Base-by-base conservation (phyloP, 1,284 basidiomycete species). In the Cryptococcus depauperatus region DNA sequence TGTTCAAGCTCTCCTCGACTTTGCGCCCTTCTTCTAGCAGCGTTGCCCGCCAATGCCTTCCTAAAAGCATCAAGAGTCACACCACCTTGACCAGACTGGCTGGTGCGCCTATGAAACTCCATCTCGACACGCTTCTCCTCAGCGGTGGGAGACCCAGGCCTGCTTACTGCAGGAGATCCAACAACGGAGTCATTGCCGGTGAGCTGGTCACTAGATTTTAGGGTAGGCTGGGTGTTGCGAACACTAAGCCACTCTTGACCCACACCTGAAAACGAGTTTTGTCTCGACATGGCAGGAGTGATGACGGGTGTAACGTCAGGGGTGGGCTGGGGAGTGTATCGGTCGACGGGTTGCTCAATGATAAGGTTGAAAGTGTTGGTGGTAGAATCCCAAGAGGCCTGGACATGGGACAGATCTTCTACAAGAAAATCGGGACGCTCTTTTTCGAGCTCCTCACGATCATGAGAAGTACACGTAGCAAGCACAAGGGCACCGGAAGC, bases 391-490 rank as follows among this genome's bases (percentile, higher is more conserved):
- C 69, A 72, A 21, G 54, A 47, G 25, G 63, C 69, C n/a, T 46
- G 40, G 46, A 72, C 66, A 55, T 70, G 58, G 8, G 62, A 63
- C 21, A 72, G 60, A 48, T 71, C 66, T 45, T 68, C 64, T 46
- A 73, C 69, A 25, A 73, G 61, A 60, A 70, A 72, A 52, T 73
- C 71, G 45, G 71, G 71, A 57, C 65, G 56, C 52, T 71, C 69
- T 50, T 62, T 63, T 50, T 72, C 69, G 48, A 72, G 62, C 40
- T 64, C 59, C 41, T 64, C 69, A 43, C 62, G 56, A 21, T 66
- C 61, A 56, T 75, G 73, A 1, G 66, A 68, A 2, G 73, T 74
- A 55, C 69, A 71, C 34, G 71, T 70, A 19, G 72, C 71, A 25
- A 73, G 57, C 21, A 75, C 72, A 27, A 63, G 64, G 42, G 62